phyloP scores from a whole-genome alignment of 805 yeast species.

The Wickerhamomyces rabaulensis region DNA sequence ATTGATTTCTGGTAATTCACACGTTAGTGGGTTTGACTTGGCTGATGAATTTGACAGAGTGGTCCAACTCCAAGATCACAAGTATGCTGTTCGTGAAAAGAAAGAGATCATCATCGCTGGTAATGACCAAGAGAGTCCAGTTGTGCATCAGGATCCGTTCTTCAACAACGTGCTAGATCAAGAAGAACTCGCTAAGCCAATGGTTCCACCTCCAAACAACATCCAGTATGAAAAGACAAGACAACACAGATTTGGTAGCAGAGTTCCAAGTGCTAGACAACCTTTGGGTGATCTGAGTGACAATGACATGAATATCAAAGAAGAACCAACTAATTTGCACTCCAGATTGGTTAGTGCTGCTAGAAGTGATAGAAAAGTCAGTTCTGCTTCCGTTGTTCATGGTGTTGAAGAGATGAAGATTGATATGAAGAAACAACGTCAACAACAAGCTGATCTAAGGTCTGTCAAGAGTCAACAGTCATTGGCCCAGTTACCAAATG shows the following conservation, averaged over 20 bases:
- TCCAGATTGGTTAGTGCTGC: conserved; percentile 13
- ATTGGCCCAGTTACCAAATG: conserved; percentile 27
- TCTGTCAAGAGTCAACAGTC: conserved; percentile 2
- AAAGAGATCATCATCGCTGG: conserved; percentile 12
- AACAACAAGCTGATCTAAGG: conserved; percentile 1
- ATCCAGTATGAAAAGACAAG: conserved; percentile 10
- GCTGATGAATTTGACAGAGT: conserved; percentile 18
- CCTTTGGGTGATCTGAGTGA: conserved; percentile 16
- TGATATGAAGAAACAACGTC: conserved; percentile 8
- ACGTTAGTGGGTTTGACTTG: conserved; percentile 13
- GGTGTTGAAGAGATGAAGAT: conserved; percentile 1
- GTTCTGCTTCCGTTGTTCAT: conserved; percentile 1
- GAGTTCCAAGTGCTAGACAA: conserved; percentile 9
- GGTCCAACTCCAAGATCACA: conserved; percentile 14
- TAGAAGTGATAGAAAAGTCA: conserved; percentile 5
- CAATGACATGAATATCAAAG: conserved; percentile 10
- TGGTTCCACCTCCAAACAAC: conserved; percentile 11
- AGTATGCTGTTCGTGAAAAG: conserved; percentile 12
- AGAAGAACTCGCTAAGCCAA: conserved; percentile 9
- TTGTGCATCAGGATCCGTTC: not conserved
- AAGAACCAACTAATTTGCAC: not conserved
- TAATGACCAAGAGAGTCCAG: not conserved
- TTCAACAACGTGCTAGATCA: conserved; percentile 3
- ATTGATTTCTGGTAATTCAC: conserved; percentile 13
- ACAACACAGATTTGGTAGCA: conserved; percentile 1